Evolutionary conservation across 2,329 filamentous ascomycete species (phyloP).

Genomic region (Huntiella decipiens): DNA sequence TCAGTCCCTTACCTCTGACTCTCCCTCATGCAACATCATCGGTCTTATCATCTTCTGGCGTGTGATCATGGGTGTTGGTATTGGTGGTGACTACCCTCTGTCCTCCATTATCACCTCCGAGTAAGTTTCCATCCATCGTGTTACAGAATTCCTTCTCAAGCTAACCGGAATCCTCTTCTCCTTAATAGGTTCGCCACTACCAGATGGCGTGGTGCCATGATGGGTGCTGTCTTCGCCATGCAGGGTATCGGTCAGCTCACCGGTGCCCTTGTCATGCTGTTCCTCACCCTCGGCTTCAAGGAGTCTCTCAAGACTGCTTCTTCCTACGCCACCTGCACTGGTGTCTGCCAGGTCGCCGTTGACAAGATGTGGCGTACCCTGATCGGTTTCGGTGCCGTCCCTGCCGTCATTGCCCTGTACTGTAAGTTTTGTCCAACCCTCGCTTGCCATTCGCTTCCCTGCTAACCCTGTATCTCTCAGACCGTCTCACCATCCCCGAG

Average conservation of each 20-base stretch:
- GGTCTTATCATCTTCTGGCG: conserved; percentile 65
- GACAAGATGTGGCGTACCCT: conserved; percentile 79
- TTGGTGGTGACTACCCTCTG: conserved; percentile 50
- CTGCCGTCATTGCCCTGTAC: conserved; percentile 65
- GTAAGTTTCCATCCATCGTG: conserved; percentile 19
- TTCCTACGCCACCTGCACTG: conserved; percentile 33
- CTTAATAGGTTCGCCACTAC: conserved; percentile 45
- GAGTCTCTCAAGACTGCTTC: conserved; percentile 34
- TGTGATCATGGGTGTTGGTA: conserved; percentile 42
- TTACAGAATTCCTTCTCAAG: too few relatives aligned
- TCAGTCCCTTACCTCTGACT: conserved; percentile 46
- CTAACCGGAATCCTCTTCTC: too few relatives aligned
- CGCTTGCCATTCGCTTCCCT: neutral
- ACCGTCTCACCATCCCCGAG: conserved; percentile 65
- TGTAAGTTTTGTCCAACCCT: conserved; percentile 21
- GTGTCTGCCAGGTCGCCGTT: conserved; percentile 26
- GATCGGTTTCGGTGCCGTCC: conserved; percentile 65
- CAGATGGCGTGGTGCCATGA: conserved; percentile 73
- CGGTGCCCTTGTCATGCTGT: conserved; percentile 57
- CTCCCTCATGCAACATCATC: conserved; percentile 41
- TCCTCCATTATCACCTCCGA: conserved; percentile 73
- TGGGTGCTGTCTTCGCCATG: conserved; percentile 74
- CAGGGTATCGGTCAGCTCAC: conserved; percentile 66
- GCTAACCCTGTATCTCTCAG: conserved; percentile 9
- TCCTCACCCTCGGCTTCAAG: conserved; percentile 55